A percentile compares a stretch with the other conserved stretches of the same genome.
Conservation (phyloP, 139 green algal genomes). For the Spirogloea muscicola region DNA sequence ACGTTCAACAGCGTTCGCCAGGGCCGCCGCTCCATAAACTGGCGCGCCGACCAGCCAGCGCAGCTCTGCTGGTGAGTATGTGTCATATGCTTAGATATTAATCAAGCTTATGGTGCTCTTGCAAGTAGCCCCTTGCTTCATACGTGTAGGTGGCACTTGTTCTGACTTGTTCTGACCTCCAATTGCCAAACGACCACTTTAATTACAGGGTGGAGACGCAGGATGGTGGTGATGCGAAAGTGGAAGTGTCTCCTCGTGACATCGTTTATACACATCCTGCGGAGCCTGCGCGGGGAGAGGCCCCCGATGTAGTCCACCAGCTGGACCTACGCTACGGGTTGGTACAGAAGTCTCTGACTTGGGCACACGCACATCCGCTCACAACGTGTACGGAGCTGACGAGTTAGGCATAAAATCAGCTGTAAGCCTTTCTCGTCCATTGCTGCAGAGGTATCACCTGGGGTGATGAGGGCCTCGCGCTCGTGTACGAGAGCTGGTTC, state of each 20-base stretch:
- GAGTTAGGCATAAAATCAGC: no score
- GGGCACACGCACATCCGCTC: no score
- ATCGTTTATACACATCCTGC: conserved; percentile 79
- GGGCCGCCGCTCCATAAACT: conserved; percentile 78
- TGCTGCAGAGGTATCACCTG: conserved; percentile 70
- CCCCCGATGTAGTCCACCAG: conserved; percentile 12
- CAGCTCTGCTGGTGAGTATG: conserved; percentile 43
- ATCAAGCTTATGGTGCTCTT: no score
- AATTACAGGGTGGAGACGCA: conserved; percentile 79
- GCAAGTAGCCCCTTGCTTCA: no score
- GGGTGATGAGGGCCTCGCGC: conserved; percentile 73
- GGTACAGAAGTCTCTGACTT: no score
- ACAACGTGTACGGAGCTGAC: no score
- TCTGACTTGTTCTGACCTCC: no score
- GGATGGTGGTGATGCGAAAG: conserved; percentile 72
- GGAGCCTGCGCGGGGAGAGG: conserved; percentile 40
- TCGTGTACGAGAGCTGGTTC: conserved; percentile 82
- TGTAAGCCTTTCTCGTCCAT: no score
- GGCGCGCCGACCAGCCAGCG: conserved; percentile 76
- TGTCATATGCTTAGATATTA: no score
- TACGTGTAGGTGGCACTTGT: no score
- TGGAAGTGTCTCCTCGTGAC: conserved; percentile 84
- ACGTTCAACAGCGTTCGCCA: conserved; percentile 75
- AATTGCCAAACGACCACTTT: no score
- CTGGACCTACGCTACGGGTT: conserved; percentile 58